These are phyloP conservation scores for Tylopilus orsonianus DNA, from an alignment of 1,284 basidiomycete species.

Conservation along the genomic window DNA sequence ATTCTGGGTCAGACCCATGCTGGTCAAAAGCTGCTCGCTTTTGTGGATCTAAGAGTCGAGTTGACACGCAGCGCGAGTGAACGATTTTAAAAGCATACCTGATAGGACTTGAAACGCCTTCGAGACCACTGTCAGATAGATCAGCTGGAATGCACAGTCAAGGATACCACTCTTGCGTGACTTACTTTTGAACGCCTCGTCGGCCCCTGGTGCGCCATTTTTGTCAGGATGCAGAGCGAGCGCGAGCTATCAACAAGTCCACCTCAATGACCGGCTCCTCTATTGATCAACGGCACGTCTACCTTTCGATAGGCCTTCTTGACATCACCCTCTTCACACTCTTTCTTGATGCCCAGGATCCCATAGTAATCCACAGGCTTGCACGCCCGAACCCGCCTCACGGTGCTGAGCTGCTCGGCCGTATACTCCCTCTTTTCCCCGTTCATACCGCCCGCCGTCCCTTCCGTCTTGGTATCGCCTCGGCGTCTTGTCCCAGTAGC, in stretches of 20 bases:
- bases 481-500: slow-evolving; percentile 62
- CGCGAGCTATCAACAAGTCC: slow-evolving; percentile 63
- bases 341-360: slow-evolving; percentile 83
- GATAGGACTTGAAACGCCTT: slow-evolving; percentile 97
- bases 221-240: slow-evolving; percentile 96
- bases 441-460: slow-evolving; percentile 54
- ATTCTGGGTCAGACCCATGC: slow-evolving; percentile 85
- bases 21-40: slow-evolving; percentile 90
- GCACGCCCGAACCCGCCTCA: slow-evolving; percentile 85
- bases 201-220: slow-evolving; percentile 96
- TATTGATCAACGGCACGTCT: slow-evolving; percentile 3
- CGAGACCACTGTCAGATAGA: slow-evolving; percentile 77
- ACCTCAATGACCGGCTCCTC: slow-evolving; percentile 14
- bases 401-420: slow-evolving; percentile 79
- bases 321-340: slow-evolving; percentile 86
- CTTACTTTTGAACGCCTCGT: slow-evolving; percentile 98
- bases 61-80: slow-evolving; percentile 5
- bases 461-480: slow-evolving; percentile 37
- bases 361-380: slow-evolving; percentile 93
- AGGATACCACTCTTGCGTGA: slow-evolving; percentile 19
- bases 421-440: slow-evolving; percentile 86
- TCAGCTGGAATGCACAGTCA: slow-evolving; percentile 7
- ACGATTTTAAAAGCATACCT: slow-evolving; percentile 64
- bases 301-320: slow-evolving; percentile 99
- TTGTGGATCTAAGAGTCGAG: slow-evolving; percentile 64